These are phyloP conservation scores for Mucor circinelloides DNA, from an alignment of 371 early-diverging fungal genomes.

Conservation along the genomic window DNA sequence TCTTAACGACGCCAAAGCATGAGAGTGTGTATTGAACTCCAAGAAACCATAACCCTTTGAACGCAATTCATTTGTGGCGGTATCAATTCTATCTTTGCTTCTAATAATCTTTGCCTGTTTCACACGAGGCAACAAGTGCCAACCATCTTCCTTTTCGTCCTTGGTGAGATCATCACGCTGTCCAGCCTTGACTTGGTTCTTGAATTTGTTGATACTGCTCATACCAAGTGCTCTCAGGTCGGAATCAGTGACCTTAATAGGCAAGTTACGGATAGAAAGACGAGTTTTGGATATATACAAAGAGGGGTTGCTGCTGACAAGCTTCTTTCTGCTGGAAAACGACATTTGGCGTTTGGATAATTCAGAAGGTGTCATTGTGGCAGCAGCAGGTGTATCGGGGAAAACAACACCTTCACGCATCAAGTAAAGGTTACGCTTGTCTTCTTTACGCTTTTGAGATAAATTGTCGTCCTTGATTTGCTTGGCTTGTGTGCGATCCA, in stretches of 20 bases:
- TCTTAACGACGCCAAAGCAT: conserved; percentile 90
- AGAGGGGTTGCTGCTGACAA: conserved; percentile 82
- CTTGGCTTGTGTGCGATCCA: conserved; percentile 72
- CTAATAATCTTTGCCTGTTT: conserved; percentile 87
- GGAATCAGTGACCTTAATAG: conserved; percentile 71
- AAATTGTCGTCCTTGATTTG: conserved; percentile 66
- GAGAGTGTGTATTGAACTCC: conserved; percentile 84
- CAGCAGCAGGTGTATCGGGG: conserved; percentile 83
- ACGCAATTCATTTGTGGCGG: conserved; percentile 60
- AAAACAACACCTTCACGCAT: conserved; percentile 83
- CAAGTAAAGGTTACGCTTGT: conserved; percentile 81
- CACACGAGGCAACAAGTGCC: conserved; percentile 68
- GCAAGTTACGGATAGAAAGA: conserved; percentile 85
- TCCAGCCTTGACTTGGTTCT: conserved; percentile 75
- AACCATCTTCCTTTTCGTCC: conserved; percentile 74
- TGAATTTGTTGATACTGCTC: conserved; percentile 75
- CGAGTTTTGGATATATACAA: conserved; percentile 88
- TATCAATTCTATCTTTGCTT: conserved; percentile 78
- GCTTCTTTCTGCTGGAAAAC: conserved; percentile 76
- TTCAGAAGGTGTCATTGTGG: conserved; percentile 69
- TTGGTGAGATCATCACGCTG: conserved; percentile 68
- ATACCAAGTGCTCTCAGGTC: conserved; percentile 67
- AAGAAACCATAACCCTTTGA: conserved; percentile 94
- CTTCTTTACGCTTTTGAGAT: conserved; percentile 69
- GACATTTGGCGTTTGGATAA: conserved; percentile 77